These are phyloP conservation scores for Cystobasidium ongulense DNA, from an alignment of 768 basidiomycete species.

Conservation along the genomic window DNA sequence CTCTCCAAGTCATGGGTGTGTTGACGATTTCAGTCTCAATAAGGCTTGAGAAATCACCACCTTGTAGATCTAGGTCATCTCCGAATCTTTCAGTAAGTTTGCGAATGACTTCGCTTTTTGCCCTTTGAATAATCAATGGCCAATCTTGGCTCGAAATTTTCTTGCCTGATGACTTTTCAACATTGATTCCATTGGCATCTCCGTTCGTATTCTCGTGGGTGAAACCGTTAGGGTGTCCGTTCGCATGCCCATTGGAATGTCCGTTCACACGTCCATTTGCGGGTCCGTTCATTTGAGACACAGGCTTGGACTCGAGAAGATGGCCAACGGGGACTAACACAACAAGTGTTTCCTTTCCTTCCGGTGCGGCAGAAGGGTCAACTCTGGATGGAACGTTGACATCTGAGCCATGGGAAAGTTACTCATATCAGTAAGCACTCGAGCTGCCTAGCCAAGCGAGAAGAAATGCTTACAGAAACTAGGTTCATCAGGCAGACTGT, in stretches of 20 bases:
- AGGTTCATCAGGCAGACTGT: constrained; percentile 48
- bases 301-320: constrained; percentile 37
- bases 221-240: constrained; percentile 7
- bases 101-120: constrained; percentile 12
- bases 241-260: constrained; percentile 22
- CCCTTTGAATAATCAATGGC: constrained; percentile 30
- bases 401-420: constrained; percentile 32
- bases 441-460: not conserved
- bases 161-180: constrained; percentile 27
- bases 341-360: constrained; percentile 47
- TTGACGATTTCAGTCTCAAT: constrained; percentile 47
- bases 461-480: constrained; percentile 43
- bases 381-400: constrained; percentile 48
- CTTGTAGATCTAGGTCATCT: constrained; percentile 39
- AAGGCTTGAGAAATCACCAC: constrained; percentile 42
- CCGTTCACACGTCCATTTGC: constrained; percentile 24
- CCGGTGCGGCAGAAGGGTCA: constrained; percentile 47
- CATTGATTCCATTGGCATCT: not conserved
- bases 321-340: constrained; percentile 48
- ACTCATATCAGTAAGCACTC: not conserved
- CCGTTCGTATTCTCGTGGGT: not conserved
- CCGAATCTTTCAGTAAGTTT: constrained; percentile 44
- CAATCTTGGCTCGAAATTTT: constrained; percentile 42
- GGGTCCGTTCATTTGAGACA: constrained; percentile 26
- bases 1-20: constrained; percentile 48